phyloP scores from a whole-genome alignment of 1,139 yeast genomes.

The Saccharomyces hybrid region DNA sequence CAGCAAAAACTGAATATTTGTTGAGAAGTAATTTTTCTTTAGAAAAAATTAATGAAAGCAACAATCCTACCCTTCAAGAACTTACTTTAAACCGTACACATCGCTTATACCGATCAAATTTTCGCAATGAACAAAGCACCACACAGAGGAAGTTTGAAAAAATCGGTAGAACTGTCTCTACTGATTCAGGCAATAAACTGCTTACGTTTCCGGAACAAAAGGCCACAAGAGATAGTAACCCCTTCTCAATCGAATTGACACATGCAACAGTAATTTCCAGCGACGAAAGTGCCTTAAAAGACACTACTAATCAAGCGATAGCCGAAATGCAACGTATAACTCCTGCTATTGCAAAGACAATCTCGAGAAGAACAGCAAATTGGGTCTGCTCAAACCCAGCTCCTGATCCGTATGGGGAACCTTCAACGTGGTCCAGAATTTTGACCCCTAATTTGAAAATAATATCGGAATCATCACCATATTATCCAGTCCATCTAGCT shows the following conservation, averaged over 20 bases:
- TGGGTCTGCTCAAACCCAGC: not conserved
- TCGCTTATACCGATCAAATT: not conserved
- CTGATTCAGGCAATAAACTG: not conserved
- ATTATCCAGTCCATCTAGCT: not conserved
- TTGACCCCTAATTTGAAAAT: not conserved
- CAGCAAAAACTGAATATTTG: not conserved
- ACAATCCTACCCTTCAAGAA: not conserved
- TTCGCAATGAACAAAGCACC: not conserved
- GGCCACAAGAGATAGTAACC: not conserved
- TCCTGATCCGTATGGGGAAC: not conserved
- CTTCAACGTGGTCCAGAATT: not conserved
- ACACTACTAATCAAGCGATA: not conserved
- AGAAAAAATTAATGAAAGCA: not conserved
- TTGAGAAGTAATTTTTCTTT: not conserved
- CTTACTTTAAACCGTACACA: not conserved
- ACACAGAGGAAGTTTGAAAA: not conserved
- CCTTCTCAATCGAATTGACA: not conserved
- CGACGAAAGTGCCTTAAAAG: not conserved
- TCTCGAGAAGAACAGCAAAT: not conserved
- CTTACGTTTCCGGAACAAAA: not conserved
- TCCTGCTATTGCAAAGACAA: not conserved
- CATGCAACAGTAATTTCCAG: not conserved
- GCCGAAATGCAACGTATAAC: not conserved
- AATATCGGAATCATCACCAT: not conserved
- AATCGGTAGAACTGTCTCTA: not conserved